phyloP scores from a whole-genome alignment of 257 asterid genomes.

The Solanum tarapatanum region DNA sequence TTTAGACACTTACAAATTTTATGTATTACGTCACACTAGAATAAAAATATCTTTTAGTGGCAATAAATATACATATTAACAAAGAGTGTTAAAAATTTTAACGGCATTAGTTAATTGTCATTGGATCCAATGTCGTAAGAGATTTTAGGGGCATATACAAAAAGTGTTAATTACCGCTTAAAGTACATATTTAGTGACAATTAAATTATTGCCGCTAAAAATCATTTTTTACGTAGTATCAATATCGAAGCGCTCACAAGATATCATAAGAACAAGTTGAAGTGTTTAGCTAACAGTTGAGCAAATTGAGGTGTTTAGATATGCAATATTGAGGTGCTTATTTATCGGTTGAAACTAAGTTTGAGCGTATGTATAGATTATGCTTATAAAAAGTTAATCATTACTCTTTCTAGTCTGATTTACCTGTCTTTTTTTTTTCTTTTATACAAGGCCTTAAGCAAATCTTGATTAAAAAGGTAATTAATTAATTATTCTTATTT shows the following conservation, averaged over 20 bases:
- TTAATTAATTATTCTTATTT: background rate
- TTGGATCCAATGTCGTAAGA: too few relatives aligned
- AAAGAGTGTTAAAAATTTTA: fast-evolving
- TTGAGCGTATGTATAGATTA: background rate
- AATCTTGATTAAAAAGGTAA: background rate
- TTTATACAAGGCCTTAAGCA: background rate
- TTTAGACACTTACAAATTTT: background rate
- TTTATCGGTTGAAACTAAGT: background rate
- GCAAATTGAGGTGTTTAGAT: background rate
- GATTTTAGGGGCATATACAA: background rate
- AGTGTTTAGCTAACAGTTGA: background rate
- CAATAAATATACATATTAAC: too few relatives aligned
- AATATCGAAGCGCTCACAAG: background rate
- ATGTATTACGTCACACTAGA: background rate
- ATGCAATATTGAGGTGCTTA: background rate
- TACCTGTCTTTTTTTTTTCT: background rate
- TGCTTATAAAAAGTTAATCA: background rate
- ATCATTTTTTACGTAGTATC: too few relatives aligned
- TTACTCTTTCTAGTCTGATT: background rate
- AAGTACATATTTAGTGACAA: background rate
- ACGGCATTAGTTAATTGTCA: too few relatives aligned
- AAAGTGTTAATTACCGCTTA: too few relatives aligned
- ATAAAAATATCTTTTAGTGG: too few relatives aligned
- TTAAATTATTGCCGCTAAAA: background rate
- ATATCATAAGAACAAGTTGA: background rate